Evolutionary conservation across 164 flowering plant species (phyloP), one percentile per base, ranked within the genome.

Genomic region (Taxillus chinensis): DNA sequence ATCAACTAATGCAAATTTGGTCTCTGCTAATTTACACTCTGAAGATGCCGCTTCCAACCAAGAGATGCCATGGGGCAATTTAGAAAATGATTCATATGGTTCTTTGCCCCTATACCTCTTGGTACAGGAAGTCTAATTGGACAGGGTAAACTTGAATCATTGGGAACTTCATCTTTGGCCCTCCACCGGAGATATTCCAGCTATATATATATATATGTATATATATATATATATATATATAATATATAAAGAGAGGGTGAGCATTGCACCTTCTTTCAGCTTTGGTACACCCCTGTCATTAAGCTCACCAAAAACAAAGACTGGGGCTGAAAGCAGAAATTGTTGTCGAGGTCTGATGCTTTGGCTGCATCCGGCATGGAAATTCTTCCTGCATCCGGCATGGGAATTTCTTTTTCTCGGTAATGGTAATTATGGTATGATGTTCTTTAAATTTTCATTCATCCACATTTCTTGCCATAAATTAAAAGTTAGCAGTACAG

Each of bases 301-400:
- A n/a, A 85, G 90, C 39, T 95, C 99, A 45, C 99, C 96, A 40
- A 91, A 91, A 78, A 75, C 77, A 56, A 95, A 95, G 76, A 78
- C 92, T 9, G 97, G 96, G 66, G 75, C 76, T 64, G 99, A 95
- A 78, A 82, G 89, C 10, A 75, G 67, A 84, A 75, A 71, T 68
- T 78, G 60, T 70, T 86, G 42, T 74, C 78, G 16, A 83, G 81
- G 72, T 65, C 86, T 13, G 88, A 85, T 10, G 43, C 75, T 57
- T 66, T 78, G 5, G 64, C 76, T 66, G 73, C 81, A 40, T 50
- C 65, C 2, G 87, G 75, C 58, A 37, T 77, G 37, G 84, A 80
- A 56, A 60, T 5, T 70, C 73, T 66, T 68, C 77, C 79, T n/a
- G n/a, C n/a, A n/a, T n/a, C n/a, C n/a, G n/a, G n/a, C n/a, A n/a